Conservation (phyloP, 331 rosid genomes). For the Malus hybrid region DNA sequence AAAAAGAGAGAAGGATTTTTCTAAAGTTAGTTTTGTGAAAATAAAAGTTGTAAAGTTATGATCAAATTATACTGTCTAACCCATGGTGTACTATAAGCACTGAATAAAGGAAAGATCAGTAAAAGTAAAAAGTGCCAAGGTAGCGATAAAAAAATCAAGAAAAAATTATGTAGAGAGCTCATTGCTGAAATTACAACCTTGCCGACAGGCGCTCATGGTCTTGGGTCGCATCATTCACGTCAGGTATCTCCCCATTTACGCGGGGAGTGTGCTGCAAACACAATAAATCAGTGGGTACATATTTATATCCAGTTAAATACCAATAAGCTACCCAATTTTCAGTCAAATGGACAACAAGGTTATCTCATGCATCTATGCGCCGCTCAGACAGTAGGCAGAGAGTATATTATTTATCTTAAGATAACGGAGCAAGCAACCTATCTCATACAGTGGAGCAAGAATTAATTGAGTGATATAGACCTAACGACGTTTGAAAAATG, state of each 20-base stretch:
- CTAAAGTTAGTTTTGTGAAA: not conserved
- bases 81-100: not conserved
- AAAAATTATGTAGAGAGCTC: constrained; percentile 1
- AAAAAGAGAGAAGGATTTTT: not conserved
- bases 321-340: constrained; percentile 5
- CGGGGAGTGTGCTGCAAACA: constrained; percentile 91
- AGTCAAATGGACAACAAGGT: not conserved
- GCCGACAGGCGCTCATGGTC: constrained; percentile 76
- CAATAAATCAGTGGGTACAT: constrained; percentile 25
- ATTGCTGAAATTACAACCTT: constrained; percentile 46
- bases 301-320: constrained; percentile 7
- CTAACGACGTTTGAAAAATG: not conserved
- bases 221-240: constrained; percentile 79
- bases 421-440: not conserved
- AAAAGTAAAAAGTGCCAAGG: not conserved
- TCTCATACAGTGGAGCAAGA: not conserved
- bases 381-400: not conserved
- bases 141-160: not conserved
- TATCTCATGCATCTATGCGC: not conserved
- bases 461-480: not conserved
- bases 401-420: not conserved
- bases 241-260: constrained; percentile 91
- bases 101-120: not conserved
- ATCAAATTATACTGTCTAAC: not conserved
- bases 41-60: not conserved